Evolutionary conservation across 2,329 filamentous ascomycete genomes (phyloP).

Genomic region (Fusarium sp.): DNA sequence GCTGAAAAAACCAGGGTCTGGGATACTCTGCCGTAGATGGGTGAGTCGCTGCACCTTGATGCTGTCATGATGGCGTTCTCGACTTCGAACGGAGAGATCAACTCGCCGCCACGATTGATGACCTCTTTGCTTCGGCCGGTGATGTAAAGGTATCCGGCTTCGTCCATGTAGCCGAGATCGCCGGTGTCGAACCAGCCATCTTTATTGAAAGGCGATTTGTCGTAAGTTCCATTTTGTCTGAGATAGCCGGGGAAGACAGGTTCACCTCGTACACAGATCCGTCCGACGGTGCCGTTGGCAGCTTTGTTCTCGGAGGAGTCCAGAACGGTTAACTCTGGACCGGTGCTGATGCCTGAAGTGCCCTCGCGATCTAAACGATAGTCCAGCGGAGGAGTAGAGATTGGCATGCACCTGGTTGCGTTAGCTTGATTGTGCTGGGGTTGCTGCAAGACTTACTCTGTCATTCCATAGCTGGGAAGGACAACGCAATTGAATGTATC

Average conservation of each 20-base stretch:
- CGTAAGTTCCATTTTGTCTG: neutral
- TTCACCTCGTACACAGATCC: conserved; percentile 15
- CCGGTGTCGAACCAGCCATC: conserved; percentile 11
- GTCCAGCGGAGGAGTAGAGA: conserved; percentile 2
- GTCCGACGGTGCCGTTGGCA: neutral
- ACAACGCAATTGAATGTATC: conserved; percentile 2
- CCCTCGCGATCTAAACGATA: conserved; percentile 11
- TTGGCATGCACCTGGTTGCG: conserved; percentile 1
- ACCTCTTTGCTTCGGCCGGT: conserved; percentile 20
- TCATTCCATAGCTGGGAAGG: conserved; percentile 22
- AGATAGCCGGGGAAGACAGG: conserved; percentile 13
- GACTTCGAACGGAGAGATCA: conserved; percentile 11
- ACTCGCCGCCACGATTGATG: conserved; percentile 8
- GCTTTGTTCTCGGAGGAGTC: neutral
- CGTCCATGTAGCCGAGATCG: conserved; percentile 13
- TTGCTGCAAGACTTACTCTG: conserved; percentile 2
- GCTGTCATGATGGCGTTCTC: conserved; percentile 26
- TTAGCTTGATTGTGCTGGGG: accelerated
- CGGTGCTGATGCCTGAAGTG: conserved; percentile 20
- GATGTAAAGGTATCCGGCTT: conserved; percentile 16
- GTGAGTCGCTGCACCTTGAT: neutral
- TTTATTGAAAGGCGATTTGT: neutral
- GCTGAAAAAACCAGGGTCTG: conserved; percentile 5
- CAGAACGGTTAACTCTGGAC: conserved; percentile 10
- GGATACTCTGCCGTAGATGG: neutral